phyloP scores from a whole-genome alignment of 1,284 basidiomycete genomes.

The Abortiporus biennis region DNA sequence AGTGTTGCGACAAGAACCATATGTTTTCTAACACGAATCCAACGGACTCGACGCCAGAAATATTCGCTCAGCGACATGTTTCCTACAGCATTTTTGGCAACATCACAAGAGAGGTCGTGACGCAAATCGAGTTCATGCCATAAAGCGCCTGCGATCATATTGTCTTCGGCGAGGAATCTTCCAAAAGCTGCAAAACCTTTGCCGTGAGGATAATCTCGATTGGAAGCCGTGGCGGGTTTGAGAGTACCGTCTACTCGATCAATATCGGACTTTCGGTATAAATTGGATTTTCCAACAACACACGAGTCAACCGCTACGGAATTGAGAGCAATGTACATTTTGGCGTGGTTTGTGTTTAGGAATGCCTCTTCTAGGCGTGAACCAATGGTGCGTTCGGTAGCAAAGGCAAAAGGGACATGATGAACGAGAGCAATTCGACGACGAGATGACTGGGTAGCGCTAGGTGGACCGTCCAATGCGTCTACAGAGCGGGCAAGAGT shows the following conservation, averaged over 20 bases:
- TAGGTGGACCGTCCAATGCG: conserved; percentile 43
- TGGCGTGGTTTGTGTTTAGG: conserved; percentile 95
- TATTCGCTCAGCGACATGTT: conserved; percentile 80
- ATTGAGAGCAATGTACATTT: conserved; percentile 98
- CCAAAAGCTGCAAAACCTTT: conserved; percentile 75
- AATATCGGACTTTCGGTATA: conserved; percentile 89
- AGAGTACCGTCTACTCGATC: conserved; percentile 63
- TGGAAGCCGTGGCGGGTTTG: conserved; percentile 32
- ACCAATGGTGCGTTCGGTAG: conserved; percentile 64
- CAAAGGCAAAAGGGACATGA: conserved; percentile 90
- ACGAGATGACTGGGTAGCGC: conserved; percentile 19
- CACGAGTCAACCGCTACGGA: conserved; percentile 86
- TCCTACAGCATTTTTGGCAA: conserved; percentile 85
- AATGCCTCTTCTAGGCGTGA: conserved; percentile 91
- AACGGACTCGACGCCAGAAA: conserved; percentile 80
- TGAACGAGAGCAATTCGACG: conserved; percentile 82
- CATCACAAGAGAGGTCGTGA: conserved; percentile 85
- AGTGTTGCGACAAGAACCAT: conserved; percentile 85
- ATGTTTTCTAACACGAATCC: conserved; percentile 91
- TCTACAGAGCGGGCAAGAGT: conserved; percentile 86
- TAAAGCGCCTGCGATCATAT: conserved; percentile 85
- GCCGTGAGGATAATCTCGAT: conserved; percentile 24
- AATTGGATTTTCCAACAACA: conserved; percentile 94
- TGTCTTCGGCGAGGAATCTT: conserved; percentile 90
- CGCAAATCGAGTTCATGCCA: conserved; percentile 88